These are phyloP conservation scores for Dictyostelium purpureum DNA, from an alignment of 78 protist species.

Conservation along the genomic window DNA sequence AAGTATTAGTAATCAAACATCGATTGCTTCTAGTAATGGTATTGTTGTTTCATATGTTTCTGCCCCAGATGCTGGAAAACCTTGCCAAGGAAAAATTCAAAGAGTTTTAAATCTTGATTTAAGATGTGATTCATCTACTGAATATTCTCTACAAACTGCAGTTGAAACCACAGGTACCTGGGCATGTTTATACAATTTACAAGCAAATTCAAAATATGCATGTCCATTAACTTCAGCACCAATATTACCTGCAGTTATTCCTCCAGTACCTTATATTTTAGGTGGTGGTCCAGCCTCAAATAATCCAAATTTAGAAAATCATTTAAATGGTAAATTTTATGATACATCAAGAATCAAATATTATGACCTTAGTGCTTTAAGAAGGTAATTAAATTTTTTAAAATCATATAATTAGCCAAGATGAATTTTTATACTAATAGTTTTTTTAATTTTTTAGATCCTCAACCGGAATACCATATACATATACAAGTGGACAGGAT, in stretches of 20 bases:
- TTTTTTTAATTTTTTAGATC: too few relatives aligned
- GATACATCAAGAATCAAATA: too few relatives aligned
- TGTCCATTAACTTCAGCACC: neutral
- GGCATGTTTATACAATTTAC: neutral
- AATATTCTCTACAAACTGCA: neutral
- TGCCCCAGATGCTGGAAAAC: neutral
- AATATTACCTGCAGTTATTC: neutral
- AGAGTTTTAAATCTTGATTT: neutral
- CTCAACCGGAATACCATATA: neutral
- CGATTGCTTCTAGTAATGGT: neutral
- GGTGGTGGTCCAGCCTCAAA: neutral
- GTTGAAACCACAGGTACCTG: neutral
- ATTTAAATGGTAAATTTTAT: neutral
- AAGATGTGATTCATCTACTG: neutral
- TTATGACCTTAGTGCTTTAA: too few relatives aligned
- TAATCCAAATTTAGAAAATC: neutral
- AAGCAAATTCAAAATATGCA: neutral
- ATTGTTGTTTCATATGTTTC: neutral
- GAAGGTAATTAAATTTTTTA: too few relatives aligned
- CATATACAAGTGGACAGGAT: neutral
- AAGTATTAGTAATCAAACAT: neutral
- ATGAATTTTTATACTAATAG: too few relatives aligned
- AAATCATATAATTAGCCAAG: too few relatives aligned
- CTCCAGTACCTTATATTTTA: too few relatives aligned
- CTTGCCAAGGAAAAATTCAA: neutral